phyloP scores from a whole-genome alignment of 1,284 basidiomycete species.

The Austroboletus rostrupii region DNA sequence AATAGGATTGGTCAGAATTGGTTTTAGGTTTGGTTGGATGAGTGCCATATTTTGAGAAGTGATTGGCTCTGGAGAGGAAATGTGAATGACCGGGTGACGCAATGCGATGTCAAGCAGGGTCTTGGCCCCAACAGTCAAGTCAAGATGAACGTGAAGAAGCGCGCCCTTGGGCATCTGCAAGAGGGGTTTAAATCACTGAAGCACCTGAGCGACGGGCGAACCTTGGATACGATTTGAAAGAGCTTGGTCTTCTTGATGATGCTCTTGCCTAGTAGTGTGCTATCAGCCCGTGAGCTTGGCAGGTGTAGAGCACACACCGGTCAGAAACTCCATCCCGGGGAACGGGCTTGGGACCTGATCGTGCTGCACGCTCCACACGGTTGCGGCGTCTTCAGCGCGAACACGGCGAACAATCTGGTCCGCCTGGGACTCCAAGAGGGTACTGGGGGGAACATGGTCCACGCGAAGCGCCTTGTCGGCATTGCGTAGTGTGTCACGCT shows the following conservation, averaged over 20 bases:
- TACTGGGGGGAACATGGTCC: conserved; percentile 33
- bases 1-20: conserved; percentile 38
- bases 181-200: neutral
- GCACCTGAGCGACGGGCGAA: conserved; percentile 14
- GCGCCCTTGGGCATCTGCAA: conserved; percentile 73
- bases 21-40: conserved; percentile 48
- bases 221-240: conserved; percentile 59
- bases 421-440: conserved; percentile 45
- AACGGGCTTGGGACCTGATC: conserved; percentile 57
- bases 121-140: conserved; percentile 58
- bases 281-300: neutral
- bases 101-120: conserved; percentile 52
- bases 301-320: conserved; percentile 37
- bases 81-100: conserved; percentile 54
- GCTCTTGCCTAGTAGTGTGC: conserved; percentile 39
- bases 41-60: conserved; percentile 31
- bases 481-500: conserved; percentile 45
- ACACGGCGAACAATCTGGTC: conserved; percentile 53
- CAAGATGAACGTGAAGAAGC: conserved; percentile 66
- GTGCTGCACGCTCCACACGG: conserved; percentile 55
- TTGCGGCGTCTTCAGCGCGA: conserved; percentile 48
- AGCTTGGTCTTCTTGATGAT: conserved; percentile 55
- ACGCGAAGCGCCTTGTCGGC: conserved; percentile 47
- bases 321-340: conserved; percentile 75
- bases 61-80: conserved; percentile 37